These are phyloP conservation scores for Phytophthora cactorum DNA, from an alignment of 352 stramenopile genomes.

Conservation along the genomic window DNA sequence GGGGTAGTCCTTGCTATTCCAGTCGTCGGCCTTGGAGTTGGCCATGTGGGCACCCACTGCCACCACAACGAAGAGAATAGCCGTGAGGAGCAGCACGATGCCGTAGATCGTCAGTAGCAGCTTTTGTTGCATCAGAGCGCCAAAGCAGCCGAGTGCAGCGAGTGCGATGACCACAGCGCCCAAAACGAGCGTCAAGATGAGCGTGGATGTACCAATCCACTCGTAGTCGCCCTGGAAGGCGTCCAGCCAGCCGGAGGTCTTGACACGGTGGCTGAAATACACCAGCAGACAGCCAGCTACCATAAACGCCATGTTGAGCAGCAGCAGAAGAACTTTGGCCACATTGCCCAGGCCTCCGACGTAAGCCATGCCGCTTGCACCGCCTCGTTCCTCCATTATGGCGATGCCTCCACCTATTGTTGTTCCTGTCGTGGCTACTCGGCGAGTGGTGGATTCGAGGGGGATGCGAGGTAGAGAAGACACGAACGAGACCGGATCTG, in stretches of 20 bases:
- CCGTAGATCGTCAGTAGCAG: conserved; percentile 77
- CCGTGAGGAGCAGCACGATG: conserved; percentile 63
- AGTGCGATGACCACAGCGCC: conserved; percentile 74
- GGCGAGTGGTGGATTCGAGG: conserved; percentile 6
- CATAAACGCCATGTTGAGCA: conserved; percentile 89
- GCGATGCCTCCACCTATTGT: conserved; percentile 31
- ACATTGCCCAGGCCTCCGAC: conserved; percentile 69
- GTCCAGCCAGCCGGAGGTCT: conserved; percentile 72
- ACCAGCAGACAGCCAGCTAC: conserved; percentile 77
- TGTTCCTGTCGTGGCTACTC: conserved; percentile 17
- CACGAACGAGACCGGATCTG: conserved; percentile 4
- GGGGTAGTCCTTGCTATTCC: conserved; percentile 51
- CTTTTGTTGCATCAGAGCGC: conserved; percentile 71
- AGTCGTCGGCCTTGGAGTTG: conserved; percentile 62
- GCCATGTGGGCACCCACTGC: conserved; percentile 60
- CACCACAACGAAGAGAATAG: conserved; percentile 70
- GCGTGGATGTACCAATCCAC: conserved; percentile 67
- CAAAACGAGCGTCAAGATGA: conserved; percentile 73
- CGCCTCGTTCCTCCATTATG: conserved; percentile 59
- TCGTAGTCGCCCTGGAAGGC: conserved; percentile 74
- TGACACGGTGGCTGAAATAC: conserved; percentile 81
- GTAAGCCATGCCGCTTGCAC: conserved; percentile 45
- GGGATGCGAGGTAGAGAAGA: conserved; percentile 11
- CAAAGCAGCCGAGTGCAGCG: conserved; percentile 71
- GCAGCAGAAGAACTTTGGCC: conserved; percentile 78